A percentile compares a stretch with the other conserved stretches of the same genome.
These are phyloP conservation scores for Letharia lupina DNA, from an alignment of 495 filamentous ascomycete species.

Conservation along the genomic window DNA sequence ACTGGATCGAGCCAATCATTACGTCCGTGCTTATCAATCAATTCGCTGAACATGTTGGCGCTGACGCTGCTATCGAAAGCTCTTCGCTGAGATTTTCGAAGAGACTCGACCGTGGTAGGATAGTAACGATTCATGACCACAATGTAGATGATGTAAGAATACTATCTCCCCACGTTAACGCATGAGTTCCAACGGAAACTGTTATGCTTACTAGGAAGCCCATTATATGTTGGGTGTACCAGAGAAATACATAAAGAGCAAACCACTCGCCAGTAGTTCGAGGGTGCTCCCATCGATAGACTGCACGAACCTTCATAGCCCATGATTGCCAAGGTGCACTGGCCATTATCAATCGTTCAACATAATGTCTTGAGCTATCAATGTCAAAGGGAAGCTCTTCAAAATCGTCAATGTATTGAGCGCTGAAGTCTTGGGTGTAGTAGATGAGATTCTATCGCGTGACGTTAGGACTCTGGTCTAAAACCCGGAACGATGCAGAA, in stretches of 20 bases:
- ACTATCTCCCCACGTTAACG: constrained; percentile 17
- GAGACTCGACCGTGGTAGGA: constrained; percentile 29
- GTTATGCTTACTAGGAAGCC: constrained; percentile 32
- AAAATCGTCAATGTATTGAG: constrained; percentile 40
- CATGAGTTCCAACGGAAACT: neutral
- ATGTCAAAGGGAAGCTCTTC: constrained; percentile 32
- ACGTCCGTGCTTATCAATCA: constrained; percentile 37
- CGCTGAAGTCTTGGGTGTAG: constrained; percentile 33
- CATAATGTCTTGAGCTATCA: constrained; percentile 30
- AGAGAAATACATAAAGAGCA: constrained; percentile 32
- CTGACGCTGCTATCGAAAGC: constrained; percentile 25
- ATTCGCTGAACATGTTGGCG: constrained; percentile 33
- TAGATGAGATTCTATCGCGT: constrained; percentile 33
- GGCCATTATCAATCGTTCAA: constrained; percentile 39
- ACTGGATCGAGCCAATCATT: constrained; percentile 36
- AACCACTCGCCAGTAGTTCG: constrained; percentile 31
- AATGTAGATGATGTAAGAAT: constrained; percentile 34
- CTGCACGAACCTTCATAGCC: constrained; percentile 31
- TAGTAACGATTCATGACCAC: constrained; percentile 32
- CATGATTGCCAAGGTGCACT: constrained; percentile 38
- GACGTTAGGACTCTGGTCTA: neutral
- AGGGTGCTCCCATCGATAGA: constrained; percentile 41
- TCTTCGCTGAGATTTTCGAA: constrained; percentile 32
- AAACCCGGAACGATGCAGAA: neutral
- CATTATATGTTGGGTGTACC: constrained; percentile 32